Conservation (phyloP, 1,284 basidiomycete species). For the Hypsizygus ulmarius region DNA sequence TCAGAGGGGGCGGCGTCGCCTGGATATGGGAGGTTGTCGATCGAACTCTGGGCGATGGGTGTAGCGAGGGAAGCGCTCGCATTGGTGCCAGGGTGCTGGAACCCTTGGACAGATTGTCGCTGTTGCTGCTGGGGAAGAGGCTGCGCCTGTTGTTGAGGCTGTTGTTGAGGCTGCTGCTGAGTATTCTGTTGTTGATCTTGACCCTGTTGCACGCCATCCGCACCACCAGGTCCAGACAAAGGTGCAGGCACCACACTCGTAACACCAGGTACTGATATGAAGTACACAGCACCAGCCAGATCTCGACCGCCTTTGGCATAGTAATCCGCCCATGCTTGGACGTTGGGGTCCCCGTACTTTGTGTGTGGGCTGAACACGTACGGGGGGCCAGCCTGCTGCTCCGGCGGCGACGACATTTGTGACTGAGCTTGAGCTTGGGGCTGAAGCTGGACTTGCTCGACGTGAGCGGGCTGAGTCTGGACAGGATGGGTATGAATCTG, state of each 20-base stretch:
- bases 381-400: conserved; percentile 49
- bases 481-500: conserved; percentile 10
- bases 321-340: conserved; percentile 79
- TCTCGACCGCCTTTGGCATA: conserved; percentile 74
- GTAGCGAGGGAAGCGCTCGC: neutral
- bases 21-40: conserved; percentile 18
- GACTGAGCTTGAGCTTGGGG: conserved; percentile 16
- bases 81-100: neutral
- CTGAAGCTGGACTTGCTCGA: conserved; percentile 18
- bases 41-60: neutral
- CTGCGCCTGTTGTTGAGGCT: conserved; percentile 15
- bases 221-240: conserved; percentile 7
- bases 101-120: conserved; percentile 9
- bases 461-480: conserved; percentile 24
- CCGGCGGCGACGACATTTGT: conserved; percentile 25
- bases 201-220: conserved; percentile 5
- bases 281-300: conserved; percentile 69
- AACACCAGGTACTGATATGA: conserved; percentile 69
- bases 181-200: neutral
- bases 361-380: conserved; percentile 65
- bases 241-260: no score
- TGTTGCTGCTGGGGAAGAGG: conserved; percentile 5
- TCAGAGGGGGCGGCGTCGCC: conserved; percentile 12
- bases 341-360: conserved; percentile 69
- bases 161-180: conserved; percentile 15